Base-by-base conservation (phyloP, 2,329 filamentous ascomycete genomes). In the Chrysoporthe deuterocubensis region DNA sequence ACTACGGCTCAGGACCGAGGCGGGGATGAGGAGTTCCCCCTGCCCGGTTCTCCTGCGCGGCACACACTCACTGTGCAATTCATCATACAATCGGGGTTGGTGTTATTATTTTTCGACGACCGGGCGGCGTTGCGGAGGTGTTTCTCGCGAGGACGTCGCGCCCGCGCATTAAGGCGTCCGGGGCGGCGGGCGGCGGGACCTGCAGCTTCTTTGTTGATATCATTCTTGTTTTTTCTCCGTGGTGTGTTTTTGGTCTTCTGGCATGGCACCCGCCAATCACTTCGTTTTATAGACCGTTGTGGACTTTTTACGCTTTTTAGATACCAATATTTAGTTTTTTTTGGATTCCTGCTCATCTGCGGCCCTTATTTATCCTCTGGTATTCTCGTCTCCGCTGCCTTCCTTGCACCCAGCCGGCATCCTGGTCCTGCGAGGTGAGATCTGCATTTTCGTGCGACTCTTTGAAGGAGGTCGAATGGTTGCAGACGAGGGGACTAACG, bases 1-100 rank as follows among this genome's bases (percentile, higher is more conserved):
- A 87, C 71, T 85, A 83, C 71, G 83, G 84, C 50, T 81, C 81
- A 63, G 80, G 81, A 54, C 81, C 37, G 26, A 48, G 42, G 46
- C 52, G 46, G 32, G 40, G 18, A 50, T 44, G 11, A 32, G 26
- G 4, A 16, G 3, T 21, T 26, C 43, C 46, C 44, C 4, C 9
- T 26, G 5, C 21, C 6, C 9, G 46, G 48, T 67, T 26, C 26
- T 26, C 26, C 26, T 26, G 26, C 26, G 26, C 26, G 26, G 26
- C 26, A 26, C 26, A 26, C 26, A 26, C 26, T 2, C 26, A 26
- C 26, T 26, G 26, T 26, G 26, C 26, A 26, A 2, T 26, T 26
- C 26, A 26, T 40, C 57, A 9, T 34, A 66, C 57, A 64, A 64
- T 59, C 65, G 63, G 21, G 57, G 61, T 59, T 34, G 63, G 46